Percentiles rank a stretch among this genome's conserved stretches.
Conservation (phyloP, 768 basidiomycete species). For the Phylloporus scabripes region DNA sequence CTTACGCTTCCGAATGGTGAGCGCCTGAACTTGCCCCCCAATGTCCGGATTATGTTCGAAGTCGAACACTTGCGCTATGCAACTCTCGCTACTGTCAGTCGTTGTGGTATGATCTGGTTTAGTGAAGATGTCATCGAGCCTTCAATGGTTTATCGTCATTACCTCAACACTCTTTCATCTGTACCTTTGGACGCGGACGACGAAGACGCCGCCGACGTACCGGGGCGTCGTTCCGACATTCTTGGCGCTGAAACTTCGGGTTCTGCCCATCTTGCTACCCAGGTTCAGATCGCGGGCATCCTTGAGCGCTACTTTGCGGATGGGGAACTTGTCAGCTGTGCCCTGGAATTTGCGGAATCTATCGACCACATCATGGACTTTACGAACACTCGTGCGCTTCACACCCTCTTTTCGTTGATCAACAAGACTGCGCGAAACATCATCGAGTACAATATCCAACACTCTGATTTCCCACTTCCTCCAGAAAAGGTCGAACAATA, state of each 20-base stretch:
- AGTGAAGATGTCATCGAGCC: slow-evolving; percentile 93
- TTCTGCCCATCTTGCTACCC: slow-evolving; percentile 64
- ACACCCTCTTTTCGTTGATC: slow-evolving; percentile 93
- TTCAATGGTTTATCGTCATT: slow-evolving; percentile 86
- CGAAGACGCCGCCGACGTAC: slow-evolving; percentile 62
- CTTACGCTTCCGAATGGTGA: slow-evolving; percentile 97
- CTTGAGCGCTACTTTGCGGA: slow-evolving; percentile 79
- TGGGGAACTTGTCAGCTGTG: slow-evolving; percentile 75
- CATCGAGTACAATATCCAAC: slow-evolving; percentile 91
- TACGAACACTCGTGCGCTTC: slow-evolving; percentile 83
- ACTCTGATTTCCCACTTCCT: slow-evolving; percentile 89
- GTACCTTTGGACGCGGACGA: slow-evolving; percentile 85
- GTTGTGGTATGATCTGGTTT: slow-evolving; percentile 99
- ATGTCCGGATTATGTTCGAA: slow-evolving; percentile 99
- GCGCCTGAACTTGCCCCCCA: slow-evolving; percentile 91
- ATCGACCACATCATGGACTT: slow-evolving; percentile 99
- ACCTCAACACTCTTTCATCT: slow-evolving; percentile 69
- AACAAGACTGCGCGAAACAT: slow-evolving; percentile 95
- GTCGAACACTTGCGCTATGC: slow-evolving; percentile 97
- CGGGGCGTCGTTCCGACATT: slow-evolving; percentile 55
- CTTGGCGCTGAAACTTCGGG: slow-evolving; percentile 40
- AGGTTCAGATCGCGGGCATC: slow-evolving; percentile 67
- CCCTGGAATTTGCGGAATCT: slow-evolving; percentile 73
- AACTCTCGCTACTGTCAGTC: slow-evolving; percentile 96
- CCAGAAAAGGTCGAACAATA: slow-evolving; percentile 86